These are phyloP conservation scores for Tausonia pullulans DNA, from an alignment of 1,284 basidiomycete genomes.

Conservation along the genomic window DNA sequence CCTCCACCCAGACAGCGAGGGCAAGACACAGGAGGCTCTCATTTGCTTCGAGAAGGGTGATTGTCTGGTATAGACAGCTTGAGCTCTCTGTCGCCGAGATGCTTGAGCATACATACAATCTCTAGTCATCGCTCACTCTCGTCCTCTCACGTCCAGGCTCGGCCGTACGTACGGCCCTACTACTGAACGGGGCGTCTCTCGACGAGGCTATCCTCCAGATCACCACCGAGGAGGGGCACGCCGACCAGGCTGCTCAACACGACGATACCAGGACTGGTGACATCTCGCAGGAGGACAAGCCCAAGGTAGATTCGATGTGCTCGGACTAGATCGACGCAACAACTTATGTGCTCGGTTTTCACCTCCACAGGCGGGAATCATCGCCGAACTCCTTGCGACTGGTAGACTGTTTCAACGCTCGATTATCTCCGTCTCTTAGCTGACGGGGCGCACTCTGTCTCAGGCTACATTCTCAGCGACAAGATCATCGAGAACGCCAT, in stretches of 20 bases:
- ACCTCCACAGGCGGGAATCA: slow-evolving; percentile 41
- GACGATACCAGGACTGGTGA: neutral
- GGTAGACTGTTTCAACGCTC: no score
- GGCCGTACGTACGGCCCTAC: slow-evolving; percentile 34
- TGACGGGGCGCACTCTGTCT: neutral
- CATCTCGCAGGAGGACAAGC: slow-evolving; percentile 38
- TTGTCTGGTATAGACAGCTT: no score
- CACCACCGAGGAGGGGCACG: slow-evolving; percentile 24
- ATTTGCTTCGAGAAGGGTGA: slow-evolving; percentile 26
- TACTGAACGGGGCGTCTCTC: slow-evolving; percentile 15
- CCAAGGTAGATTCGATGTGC: slow-evolving; percentile 19
- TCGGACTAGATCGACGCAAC: no score
- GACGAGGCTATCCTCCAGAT: slow-evolving; percentile 34
- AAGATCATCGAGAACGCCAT: slow-evolving; percentile 70
- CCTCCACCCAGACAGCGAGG: slow-evolving; percentile 11
- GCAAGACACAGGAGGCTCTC: slow-evolving; percentile 26
- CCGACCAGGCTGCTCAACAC: slow-evolving; percentile 13
- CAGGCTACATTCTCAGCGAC: slow-evolving; percentile 64
- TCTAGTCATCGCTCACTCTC: no score
- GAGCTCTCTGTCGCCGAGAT: no score
- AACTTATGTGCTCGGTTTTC: no score
- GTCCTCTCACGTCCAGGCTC: slow-evolving; percentile 12
- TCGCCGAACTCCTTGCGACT: slow-evolving; percentile 66
- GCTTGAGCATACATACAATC: no score
- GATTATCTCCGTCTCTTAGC: no score